Evolutionary conservation across 208 protist genomes (phyloP).

Genomic region (Acanthamoeba triangularis): DNA sequence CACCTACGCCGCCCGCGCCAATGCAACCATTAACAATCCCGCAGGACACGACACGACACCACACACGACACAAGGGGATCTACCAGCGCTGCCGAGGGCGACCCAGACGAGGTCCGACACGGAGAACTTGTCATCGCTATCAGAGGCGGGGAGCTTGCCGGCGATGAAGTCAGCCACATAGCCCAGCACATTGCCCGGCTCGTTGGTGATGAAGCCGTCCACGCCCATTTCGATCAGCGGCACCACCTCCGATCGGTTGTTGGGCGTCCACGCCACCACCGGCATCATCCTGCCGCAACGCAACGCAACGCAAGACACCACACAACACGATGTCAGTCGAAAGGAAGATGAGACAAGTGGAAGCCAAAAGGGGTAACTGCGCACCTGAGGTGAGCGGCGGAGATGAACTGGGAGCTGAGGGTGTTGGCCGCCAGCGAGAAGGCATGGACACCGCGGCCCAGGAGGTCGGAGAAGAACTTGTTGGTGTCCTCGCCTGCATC

Average conservation of each 20-base stretch:
- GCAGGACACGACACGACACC: background rate
- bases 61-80: background rate
- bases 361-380: background rate
- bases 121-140: background rate
- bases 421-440: background rate
- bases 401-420: background rate
- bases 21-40: too few relatives aligned
- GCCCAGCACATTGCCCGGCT: slow-evolving; percentile 15
- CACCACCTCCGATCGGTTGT: background rate
- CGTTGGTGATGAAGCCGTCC: slow-evolving; percentile 30
- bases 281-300: slow-evolving; percentile 17
- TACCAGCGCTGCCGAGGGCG: slow-evolving; percentile 31
- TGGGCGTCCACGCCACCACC: slow-evolving; percentile 29
- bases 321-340: background rate
- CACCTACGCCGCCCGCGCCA: background rate
- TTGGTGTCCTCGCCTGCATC: background rate
- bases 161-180: background rate
- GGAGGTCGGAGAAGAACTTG: slow-evolving; percentile 19
- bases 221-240: slow-evolving; percentile 10
- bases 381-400: background rate
- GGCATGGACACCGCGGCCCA: background rate
- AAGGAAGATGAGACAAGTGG: background rate
- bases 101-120: slow-evolving; percentile 23
- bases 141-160: background rate
- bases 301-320: background rate